Evolutionary conservation across 2,329 filamentous ascomycete genomes (phyloP).

Genomic region (Elsinoe arachidis): DNA sequence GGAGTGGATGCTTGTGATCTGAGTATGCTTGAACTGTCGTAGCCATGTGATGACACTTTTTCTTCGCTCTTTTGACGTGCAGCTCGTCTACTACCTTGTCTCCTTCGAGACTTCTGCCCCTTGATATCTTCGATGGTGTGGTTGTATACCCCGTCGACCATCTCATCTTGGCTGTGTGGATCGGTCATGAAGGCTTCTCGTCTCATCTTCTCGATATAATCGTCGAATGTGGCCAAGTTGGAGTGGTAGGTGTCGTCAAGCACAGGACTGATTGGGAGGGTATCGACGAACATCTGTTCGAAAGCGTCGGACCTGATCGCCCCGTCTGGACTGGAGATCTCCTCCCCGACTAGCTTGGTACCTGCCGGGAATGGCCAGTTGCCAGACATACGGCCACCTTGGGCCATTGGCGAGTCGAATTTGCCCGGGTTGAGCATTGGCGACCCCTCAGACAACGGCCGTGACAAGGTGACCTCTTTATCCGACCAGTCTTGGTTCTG

Average conservation of each 20-base stretch:
- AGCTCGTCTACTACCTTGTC: background rate
- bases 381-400: constrained; percentile 11
- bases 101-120: background rate
- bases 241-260: background rate
- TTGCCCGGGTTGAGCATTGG: background rate
- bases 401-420: constrained; percentile 9
- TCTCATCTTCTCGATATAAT: constrained; percentile 9
- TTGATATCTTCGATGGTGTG: constrained; percentile 6
- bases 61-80: constrained; percentile 14
- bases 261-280: constrained; percentile 19
- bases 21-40: constrained; percentile 11
- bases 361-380: constrained; percentile 15
- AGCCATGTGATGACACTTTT: constrained; percentile 8
- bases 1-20: constrained; percentile 21
- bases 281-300: constrained; percentile 27
- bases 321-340: constrained; percentile 17
- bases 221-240: constrained; percentile 9
- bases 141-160: constrained; percentile 12
- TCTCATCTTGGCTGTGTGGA: background rate
- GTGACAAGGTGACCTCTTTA: constrained; percentile 8
- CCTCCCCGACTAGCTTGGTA: constrained; percentile 3
- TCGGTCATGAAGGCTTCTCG: background rate
- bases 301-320: constrained; percentile 25
- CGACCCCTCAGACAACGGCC: constrained; percentile 3
- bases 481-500: constrained; percentile 8